Percentiles rank a stretch among this genome's conserved stretches.
Conservation (phyloP, 129 eudicot species). For the Mikania micrantha region DNA sequence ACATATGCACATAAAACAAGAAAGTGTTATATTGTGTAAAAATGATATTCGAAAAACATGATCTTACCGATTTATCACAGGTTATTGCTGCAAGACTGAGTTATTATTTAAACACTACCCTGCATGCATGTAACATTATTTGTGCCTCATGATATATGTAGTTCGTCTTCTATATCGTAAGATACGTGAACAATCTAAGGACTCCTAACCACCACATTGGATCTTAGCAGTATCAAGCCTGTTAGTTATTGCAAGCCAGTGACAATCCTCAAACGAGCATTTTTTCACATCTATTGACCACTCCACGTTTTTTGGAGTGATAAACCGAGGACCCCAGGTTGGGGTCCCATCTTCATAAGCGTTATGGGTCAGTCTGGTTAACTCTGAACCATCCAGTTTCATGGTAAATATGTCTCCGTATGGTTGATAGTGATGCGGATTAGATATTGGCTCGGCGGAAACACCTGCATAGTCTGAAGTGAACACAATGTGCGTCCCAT, state of each 20-base stretch:
- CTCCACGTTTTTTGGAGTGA: slow-evolving; percentile 36
- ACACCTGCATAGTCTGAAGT: slow-evolving; percentile 88
- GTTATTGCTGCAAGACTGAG: background rate
- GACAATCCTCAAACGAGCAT: slow-evolving; percentile 66
- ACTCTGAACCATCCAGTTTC: slow-evolving; percentile 52
- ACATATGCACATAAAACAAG: too few species aligned
- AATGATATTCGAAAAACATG: too few species aligned
- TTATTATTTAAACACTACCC: background rate
- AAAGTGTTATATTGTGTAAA: too few species aligned
- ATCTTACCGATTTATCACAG: background rate
- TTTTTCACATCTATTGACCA: slow-evolving; percentile 36
- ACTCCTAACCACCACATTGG: slow-evolving; percentile 25
- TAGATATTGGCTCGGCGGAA: slow-evolving; percentile 87
- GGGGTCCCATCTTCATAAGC: slow-evolving; percentile 91
- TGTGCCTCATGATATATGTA: background rate
- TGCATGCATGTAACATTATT: background rate
- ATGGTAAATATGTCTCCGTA: slow-evolving; percentile 77
- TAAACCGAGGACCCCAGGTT: slow-evolving; percentile 61
- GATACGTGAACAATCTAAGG: background rate
- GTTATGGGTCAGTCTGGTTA: slow-evolving; percentile 70
- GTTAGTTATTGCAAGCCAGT: slow-evolving; percentile 40
- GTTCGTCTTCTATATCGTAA: background rate
- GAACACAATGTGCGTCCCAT: slow-evolving; percentile 54
- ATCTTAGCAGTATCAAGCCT: background rate
- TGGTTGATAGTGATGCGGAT: slow-evolving; percentile 77